These are phyloP conservation scores for Gamsiella multidivaricata DNA, from an alignment of 192 early-diverging fungal genomes.

Conservation along the genomic window DNA sequence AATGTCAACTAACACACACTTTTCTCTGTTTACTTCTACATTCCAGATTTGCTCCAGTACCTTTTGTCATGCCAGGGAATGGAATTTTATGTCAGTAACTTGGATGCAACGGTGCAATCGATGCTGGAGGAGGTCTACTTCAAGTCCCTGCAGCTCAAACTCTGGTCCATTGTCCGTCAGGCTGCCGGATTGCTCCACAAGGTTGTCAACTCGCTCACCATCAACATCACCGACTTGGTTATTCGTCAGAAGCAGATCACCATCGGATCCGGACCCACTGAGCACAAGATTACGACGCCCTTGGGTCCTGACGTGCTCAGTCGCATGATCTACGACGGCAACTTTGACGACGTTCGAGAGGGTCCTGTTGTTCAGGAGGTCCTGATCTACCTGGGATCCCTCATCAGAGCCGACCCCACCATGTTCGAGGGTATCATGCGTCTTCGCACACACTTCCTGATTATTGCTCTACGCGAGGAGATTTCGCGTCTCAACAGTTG, in stretches of 20 bases:
- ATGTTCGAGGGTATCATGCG: conserved; percentile 88
- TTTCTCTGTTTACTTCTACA: neutral
- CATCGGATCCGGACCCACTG: conserved; percentile 75
- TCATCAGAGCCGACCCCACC: conserved; percentile 71
- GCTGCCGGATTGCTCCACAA: conserved; percentile 81
- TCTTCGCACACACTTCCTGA: conserved; percentile 83
- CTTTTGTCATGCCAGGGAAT: conserved; percentile 73
- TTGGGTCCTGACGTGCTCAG: conserved; percentile 75
- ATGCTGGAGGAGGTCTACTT: conserved; percentile 86
- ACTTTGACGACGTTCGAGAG: conserved; percentile 83
- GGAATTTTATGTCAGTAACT: conserved; percentile 63
- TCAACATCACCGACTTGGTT: conserved; percentile 83
- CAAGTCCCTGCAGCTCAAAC: conserved; percentile 75
- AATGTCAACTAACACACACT: neutral
- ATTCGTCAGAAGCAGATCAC: conserved; percentile 82
- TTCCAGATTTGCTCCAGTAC: conserved; percentile 78
- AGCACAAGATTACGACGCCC: conserved; percentile 76
- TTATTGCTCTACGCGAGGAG: conserved; percentile 90
- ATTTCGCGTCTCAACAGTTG: conserved; percentile 77
- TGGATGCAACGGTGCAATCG: conserved; percentile 66
- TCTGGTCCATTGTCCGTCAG: conserved; percentile 88
- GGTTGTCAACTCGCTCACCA: conserved; percentile 78
- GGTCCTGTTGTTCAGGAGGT: conserved; percentile 87
- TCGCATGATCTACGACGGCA: conserved; percentile 71
- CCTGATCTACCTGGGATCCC: conserved; percentile 79